Conservation (phyloP, 2,329 filamentous ascomycete genomes). For the Elsinoe fawcettii region DNA sequence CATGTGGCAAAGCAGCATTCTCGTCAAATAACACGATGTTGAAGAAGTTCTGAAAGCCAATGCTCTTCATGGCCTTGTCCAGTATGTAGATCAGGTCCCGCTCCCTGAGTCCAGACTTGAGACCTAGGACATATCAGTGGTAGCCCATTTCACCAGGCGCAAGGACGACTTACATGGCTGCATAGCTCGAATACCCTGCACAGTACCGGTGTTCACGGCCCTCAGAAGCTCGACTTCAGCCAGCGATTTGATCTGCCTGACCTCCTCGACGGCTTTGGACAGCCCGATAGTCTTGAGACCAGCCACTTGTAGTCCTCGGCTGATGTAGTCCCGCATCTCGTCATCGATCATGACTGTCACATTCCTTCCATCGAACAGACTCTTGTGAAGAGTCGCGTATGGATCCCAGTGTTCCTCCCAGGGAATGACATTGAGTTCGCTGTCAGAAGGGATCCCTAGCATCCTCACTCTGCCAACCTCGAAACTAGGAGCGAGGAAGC, state of each 20-base stretch:
- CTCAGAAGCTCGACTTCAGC: conserved; percentile 51
- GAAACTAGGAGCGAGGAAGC: conserved; percentile 53
- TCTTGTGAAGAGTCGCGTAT: conserved; percentile 46
- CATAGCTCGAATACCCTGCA: conserved; percentile 54
- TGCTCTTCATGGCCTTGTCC: conserved; percentile 47
- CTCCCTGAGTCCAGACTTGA: conserved; percentile 48
- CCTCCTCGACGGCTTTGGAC: conserved; percentile 47
- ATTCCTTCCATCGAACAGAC: conserved; percentile 34
- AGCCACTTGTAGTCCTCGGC: conserved; percentile 45
- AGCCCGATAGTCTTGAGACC: conserved; percentile 53
- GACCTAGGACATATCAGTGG: background rate
- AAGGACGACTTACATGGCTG: conserved; percentile 37
- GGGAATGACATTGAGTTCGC: conserved; percentile 46
- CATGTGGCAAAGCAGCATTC: conserved; percentile 47
- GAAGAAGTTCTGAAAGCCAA: conserved; percentile 53
- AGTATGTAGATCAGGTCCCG: conserved; percentile 50
- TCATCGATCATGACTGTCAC: conserved; percentile 55
- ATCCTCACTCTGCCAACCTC: conserved; percentile 53
- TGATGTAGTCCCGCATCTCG: conserved; percentile 57
- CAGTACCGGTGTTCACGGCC: conserved; percentile 57
- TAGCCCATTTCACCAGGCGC: background rate
- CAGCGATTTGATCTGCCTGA: conserved; percentile 51
- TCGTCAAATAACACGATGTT: conserved; percentile 57
- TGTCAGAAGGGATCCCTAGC: conserved; percentile 49
- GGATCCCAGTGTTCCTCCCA: conserved; percentile 62